These are phyloP conservation scores for Rhizophagus sp. DNA, from an alignment of 192 early-diverging fungal genomes.

Conservation along the genomic window DNA sequence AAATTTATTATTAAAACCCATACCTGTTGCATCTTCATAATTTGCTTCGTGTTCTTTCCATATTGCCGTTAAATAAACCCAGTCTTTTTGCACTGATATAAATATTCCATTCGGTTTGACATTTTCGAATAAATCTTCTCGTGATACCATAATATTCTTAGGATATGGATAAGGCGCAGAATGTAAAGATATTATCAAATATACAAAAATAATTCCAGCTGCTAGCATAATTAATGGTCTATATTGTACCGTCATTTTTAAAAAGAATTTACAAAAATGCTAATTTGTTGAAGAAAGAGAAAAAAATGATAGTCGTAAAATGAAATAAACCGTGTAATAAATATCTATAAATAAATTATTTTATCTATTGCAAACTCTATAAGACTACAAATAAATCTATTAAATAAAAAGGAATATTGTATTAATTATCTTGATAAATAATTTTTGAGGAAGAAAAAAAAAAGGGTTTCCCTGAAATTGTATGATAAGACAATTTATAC, in stretches of 20 bases:
- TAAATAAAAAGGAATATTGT: too few species aligned
- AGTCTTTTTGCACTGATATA: neutral
- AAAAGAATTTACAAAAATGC: neutral
- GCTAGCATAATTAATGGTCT: slow-evolving; percentile 18
- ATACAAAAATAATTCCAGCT: slow-evolving; percentile 6
- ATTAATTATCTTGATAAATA: too few species aligned
- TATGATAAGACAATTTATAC: too few species aligned
- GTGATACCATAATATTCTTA: neutral
- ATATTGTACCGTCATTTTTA: slow-evolving; percentile 10
- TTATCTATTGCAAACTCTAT: too few species aligned
- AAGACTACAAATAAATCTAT: too few species aligned
- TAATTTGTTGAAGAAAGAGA: too few species aligned
- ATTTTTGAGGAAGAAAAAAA: too few species aligned
- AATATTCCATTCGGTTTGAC: slow-evolving; percentile 16
- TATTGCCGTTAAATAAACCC: slow-evolving; percentile 28
- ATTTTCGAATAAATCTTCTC: slow-evolving; percentile 3
- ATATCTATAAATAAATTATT: too few species aligned
- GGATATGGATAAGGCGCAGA: slow-evolving; percentile 1
- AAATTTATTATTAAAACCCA: neutral
- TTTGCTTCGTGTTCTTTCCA: slow-evolving; percentile 14
- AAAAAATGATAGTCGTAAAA: too few species aligned
- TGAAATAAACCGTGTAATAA: too few species aligned
- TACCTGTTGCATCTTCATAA: slow-evolving; percentile 5
- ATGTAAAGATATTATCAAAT: slow-evolving; percentile 5
- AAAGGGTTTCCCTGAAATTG: too few species aligned